Conservation (phyloP, 805 yeast species). For the Lachancea sp. region DNA sequence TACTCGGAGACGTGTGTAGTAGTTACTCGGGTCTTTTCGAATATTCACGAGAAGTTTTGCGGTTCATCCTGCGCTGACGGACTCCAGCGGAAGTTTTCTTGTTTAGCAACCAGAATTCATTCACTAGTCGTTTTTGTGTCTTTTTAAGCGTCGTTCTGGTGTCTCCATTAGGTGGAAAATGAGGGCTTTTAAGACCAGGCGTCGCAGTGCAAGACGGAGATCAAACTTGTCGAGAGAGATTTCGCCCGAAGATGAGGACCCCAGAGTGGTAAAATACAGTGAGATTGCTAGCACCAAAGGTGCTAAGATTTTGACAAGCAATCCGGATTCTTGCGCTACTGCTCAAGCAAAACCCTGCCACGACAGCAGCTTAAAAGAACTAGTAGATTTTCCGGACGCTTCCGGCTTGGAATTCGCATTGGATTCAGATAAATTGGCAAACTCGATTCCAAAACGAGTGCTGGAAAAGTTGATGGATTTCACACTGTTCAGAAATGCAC, state of each 20-base stretch:
- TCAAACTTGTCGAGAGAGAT: conserved; percentile 5
- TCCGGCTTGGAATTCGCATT: not conserved
- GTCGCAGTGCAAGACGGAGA: conserved; percentile 2
- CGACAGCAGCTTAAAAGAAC: too few relatives aligned
- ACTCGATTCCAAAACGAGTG: conserved; percentile 44
- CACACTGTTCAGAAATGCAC: conserved; percentile 62
- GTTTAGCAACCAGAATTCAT: too few relatives aligned
- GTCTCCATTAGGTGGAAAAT: not conserved
- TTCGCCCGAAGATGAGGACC: not conserved
- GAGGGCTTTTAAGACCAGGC: conserved; percentile 6
- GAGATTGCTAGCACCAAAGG: not conserved
- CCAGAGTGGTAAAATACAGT: not conserved
- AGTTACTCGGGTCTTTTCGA: not conserved
- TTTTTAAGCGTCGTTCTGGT: not conserved
- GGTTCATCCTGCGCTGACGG: too few relatives aligned
- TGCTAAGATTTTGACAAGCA: not conserved
- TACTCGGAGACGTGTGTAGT: not conserved
- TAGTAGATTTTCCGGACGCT: not conserved
- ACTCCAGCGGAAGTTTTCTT: too few relatives aligned
- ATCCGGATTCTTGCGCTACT: not conserved
- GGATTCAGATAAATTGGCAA: not conserved
- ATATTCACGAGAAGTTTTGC: not conserved
- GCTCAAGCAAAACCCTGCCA: too few relatives aligned
- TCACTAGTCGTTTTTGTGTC: not conserved
- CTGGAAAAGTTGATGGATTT: conserved; percentile 49